Percentiles rank a stretch among this genome's conserved stretches.
Conservation (phyloP, 2,329 filamentous ascomycete genomes). For the Scedosporium dehoogii region DNA sequence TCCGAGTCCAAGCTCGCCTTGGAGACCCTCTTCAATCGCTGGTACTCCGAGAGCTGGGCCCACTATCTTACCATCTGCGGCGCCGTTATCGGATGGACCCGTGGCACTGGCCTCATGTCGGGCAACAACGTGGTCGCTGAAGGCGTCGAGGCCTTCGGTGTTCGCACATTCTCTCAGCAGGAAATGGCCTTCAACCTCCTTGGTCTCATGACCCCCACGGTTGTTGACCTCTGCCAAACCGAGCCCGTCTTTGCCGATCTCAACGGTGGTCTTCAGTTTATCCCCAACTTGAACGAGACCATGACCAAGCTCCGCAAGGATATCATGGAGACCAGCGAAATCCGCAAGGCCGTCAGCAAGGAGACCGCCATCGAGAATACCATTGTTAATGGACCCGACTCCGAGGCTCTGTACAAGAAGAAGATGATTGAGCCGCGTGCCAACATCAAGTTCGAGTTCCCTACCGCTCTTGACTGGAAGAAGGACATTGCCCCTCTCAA, state of each 20-base stretch:
- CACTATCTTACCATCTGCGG: slow-evolving; percentile 98
- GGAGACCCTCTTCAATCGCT: slow-evolving; percentile 96
- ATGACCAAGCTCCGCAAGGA: slow-evolving; percentile 93
- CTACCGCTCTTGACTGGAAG: slow-evolving; percentile 83
- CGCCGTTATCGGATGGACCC: slow-evolving; percentile 97
- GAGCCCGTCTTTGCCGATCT: slow-evolving; percentile 96
- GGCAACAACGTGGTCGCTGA: slow-evolving; percentile 97
- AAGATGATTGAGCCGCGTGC: slow-evolving; percentile 87
- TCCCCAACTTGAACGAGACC: slow-evolving; percentile 85
- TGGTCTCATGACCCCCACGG: slow-evolving; percentile 85
- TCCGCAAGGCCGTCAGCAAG: slow-evolving; percentile 87
- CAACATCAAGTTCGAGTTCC: slow-evolving; percentile 98
- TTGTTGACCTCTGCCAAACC: slow-evolving; percentile 90
- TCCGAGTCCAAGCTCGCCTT: slow-evolving; percentile 95
- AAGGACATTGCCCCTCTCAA: slow-evolving; percentile 83
- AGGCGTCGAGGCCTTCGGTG: slow-evolving; percentile 90
- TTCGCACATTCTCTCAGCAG: slow-evolving; percentile 96
- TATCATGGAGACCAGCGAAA: slow-evolving; percentile 88
- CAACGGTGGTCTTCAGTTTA: slow-evolving; percentile 95
- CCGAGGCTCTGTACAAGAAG: slow-evolving; percentile 89
- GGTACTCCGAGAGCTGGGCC: slow-evolving; percentile 95
- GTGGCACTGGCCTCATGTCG: slow-evolving; percentile 94
- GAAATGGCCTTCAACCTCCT: slow-evolving; percentile 99
- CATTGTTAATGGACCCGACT: slow-evolving; percentile 88
- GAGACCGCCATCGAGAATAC: slow-evolving; percentile 96